phyloP scores from a whole-genome alignment of 768 basidiomycete species.

The Suillus brevipes region DNA sequence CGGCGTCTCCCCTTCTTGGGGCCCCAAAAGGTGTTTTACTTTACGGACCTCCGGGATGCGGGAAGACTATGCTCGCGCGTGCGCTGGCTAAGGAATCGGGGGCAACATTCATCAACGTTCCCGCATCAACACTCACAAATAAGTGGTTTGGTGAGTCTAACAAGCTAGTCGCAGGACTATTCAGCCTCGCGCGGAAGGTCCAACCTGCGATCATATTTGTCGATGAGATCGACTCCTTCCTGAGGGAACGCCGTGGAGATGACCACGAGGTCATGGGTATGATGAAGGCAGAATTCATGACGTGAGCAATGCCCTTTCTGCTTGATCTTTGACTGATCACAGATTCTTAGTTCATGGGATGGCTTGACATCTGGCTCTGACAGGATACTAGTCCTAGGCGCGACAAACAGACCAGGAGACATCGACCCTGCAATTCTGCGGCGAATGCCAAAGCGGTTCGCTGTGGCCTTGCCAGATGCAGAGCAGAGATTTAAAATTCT shows the following conservation, averaged over 20 bases:
- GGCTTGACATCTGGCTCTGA: constrained; percentile 81
- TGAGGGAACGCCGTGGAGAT: constrained; percentile 81
- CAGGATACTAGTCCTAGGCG: constrained; percentile 87
- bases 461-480: constrained; percentile 74
- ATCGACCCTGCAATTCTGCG: constrained; percentile 84
- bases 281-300: constrained; percentile 98
- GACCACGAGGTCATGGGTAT: constrained; percentile 98
- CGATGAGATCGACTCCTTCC: constrained; percentile 96
- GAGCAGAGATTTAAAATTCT: constrained; percentile 87
- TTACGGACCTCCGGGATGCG: constrained; percentile 96
- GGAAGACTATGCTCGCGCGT: constrained; percentile 99
- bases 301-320: constrained; percentile 47
- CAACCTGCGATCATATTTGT: constrained; percentile 98
- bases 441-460: constrained; percentile 99
- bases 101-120: constrained; percentile 93
- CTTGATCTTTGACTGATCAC: not conserved
- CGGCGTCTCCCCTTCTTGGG: constrained; percentile 77
- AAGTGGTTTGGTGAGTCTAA: constrained; percentile 92
- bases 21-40: constrained; percentile 96
- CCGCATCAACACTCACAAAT: constrained; percentile 70
- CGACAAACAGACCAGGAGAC: constrained; percentile 93
- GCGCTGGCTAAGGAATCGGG: constrained; percentile 96
- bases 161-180: constrained; percentile 92
- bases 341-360: constrained; percentile 78
- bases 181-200: constrained; percentile 89